Evolutionary conservation across 2,329 filamentous ascomycete genomes (phyloP).

Genomic region (Colletotrichum ledebouriae): DNA sequence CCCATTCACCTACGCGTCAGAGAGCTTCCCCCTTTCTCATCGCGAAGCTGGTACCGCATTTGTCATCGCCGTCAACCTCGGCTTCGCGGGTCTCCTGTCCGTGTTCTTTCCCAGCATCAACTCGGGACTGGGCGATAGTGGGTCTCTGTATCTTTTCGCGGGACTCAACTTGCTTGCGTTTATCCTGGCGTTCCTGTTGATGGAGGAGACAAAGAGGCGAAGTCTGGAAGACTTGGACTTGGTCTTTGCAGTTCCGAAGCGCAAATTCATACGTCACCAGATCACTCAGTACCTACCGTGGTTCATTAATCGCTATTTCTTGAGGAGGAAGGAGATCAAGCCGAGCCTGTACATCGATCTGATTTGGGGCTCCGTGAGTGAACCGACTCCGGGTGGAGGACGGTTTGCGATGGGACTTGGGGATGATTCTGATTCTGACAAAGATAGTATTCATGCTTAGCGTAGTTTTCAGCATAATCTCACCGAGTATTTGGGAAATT

Average conservation of each 20-base stretch:
- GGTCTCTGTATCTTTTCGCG: slow-evolving; percentile 60
- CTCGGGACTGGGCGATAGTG: slow-evolving; percentile 48
- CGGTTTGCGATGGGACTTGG: not conserved
- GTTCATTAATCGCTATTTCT: slow-evolving; percentile 48
- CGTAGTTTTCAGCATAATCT: no score
- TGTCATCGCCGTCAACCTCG: slow-evolving; percentile 61
- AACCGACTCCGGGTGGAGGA: not conserved
- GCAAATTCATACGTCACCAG: slow-evolving; percentile 55
- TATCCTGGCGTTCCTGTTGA: slow-evolving; percentile 59
- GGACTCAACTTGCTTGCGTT: slow-evolving; percentile 61
- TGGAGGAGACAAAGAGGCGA: slow-evolving; percentile 58
- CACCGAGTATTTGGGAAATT: no score
- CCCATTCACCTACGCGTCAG: slow-evolving; percentile 64
- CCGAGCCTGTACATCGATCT: slow-evolving; percentile 53
- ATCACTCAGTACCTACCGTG: slow-evolving; percentile 52
- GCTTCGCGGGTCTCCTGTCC: slow-evolving; percentile 61
- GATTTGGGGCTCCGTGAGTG: slow-evolving; percentile 47
- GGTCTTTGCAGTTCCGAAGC: slow-evolving; percentile 56
- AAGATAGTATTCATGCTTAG: slow-evolving; percentile 27
- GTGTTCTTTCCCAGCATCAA: slow-evolving; percentile 56
- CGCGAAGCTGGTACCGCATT: slow-evolving; percentile 64
- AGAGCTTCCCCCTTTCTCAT: slow-evolving; percentile 64
- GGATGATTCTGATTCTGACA: slow-evolving; percentile 17
- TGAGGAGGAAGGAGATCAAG: slow-evolving; percentile 43
- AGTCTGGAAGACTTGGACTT: slow-evolving; percentile 57